These are phyloP conservation scores for Xerocomus potaroensis DNA, from an alignment of 768 basidiomycete species.

Conservation along the genomic window DNA sequence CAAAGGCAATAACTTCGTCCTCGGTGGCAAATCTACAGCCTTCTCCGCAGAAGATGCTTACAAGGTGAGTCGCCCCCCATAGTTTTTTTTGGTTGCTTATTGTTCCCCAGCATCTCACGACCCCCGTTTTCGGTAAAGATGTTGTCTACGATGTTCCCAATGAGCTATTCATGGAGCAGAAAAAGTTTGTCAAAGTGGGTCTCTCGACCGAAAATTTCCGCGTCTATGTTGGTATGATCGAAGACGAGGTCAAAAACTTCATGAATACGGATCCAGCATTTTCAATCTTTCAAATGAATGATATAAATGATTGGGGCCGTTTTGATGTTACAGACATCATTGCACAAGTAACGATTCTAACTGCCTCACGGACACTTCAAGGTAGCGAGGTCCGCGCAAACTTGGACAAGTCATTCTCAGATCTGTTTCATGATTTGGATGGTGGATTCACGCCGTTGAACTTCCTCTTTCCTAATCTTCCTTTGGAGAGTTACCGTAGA, in stretches of 20 bases:
- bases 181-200: slow-evolving; percentile 96
- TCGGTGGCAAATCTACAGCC: slow-evolving; percentile 89
- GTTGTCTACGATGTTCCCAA: slow-evolving; percentile 98
- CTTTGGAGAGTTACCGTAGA: slow-evolving; percentile 82
- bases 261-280: slow-evolving; percentile 64
- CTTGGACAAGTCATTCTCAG: slow-evolving; percentile 81
- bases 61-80: slow-evolving; percentile 49
- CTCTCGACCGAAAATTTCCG: slow-evolving; percentile 89
- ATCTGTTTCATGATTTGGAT: slow-evolving; percentile 84
- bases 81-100: neutral
- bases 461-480: slow-evolving; percentile 92
- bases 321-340: slow-evolving; percentile 73
- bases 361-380: slow-evolving; percentile 90
- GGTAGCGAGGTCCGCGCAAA: slow-evolving; percentile 80
- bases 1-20: slow-evolving; percentile 89
- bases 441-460: slow-evolving; percentile 95
- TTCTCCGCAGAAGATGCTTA: slow-evolving; percentile 98
- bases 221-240: slow-evolving; percentile 77
- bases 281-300: slow-evolving; percentile 54
- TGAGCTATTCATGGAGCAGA: slow-evolving; percentile 97
- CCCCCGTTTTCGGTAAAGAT: slow-evolving; percentile 94
- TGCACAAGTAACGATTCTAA: slow-evolving; percentile 90
- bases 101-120: slow-evolving; percentile 70
- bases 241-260: slow-evolving; percentile 70
- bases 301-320: slow-evolving; percentile 71